These are phyloP conservation scores for Nasturtium officinale DNA, from an alignment of 345 rosid species.

Conservation along the genomic window DNA sequence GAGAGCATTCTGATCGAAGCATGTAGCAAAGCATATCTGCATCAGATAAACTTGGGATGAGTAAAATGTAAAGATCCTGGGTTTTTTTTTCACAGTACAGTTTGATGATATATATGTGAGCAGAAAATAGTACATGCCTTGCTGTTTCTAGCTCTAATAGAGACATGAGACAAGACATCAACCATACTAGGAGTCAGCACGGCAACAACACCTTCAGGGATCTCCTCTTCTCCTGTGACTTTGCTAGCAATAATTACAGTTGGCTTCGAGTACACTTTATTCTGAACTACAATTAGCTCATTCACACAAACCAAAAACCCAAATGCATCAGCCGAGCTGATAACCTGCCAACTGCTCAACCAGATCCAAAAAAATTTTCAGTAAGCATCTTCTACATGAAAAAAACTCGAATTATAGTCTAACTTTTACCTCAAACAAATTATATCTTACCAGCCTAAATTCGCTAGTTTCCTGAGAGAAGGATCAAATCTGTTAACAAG, in stretches of 20 bases:
- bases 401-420: too few species aligned
- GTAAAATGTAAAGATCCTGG: background rate
- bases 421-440: background rate
- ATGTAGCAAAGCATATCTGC: slow-evolving; percentile 98
- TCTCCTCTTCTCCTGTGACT: slow-evolving; percentile 96
- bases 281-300: slow-evolving; percentile 78
- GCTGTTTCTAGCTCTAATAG: slow-evolving; percentile 97
- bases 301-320: slow-evolving; percentile 76
- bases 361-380: slow-evolving; percentile 32
- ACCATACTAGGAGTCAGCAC: slow-evolving; percentile 95
- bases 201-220: slow-evolving; percentile 90
- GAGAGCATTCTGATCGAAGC: slow-evolving; percentile 82
- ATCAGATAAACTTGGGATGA: slow-evolving; percentile 33
- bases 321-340: slow-evolving; percentile 79
- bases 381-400: slow-evolving; percentile 28
- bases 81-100: background rate
- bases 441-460: slow-evolving; percentile 79
- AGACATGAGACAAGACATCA: slow-evolving; percentile 95
- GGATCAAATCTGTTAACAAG: slow-evolving; percentile 89
- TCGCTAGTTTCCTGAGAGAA: slow-evolving; percentile 77
- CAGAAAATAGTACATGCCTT: slow-evolving; percentile 55
- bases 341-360: slow-evolving; percentile 92
- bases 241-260: slow-evolving; percentile 78
- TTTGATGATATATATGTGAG: slow-evolving; percentile 1
- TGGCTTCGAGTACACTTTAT: slow-evolving; percentile 69